Base-by-base conservation (phyloP, 148 eudicot species). In the Nyssa sinensis region DNA sequence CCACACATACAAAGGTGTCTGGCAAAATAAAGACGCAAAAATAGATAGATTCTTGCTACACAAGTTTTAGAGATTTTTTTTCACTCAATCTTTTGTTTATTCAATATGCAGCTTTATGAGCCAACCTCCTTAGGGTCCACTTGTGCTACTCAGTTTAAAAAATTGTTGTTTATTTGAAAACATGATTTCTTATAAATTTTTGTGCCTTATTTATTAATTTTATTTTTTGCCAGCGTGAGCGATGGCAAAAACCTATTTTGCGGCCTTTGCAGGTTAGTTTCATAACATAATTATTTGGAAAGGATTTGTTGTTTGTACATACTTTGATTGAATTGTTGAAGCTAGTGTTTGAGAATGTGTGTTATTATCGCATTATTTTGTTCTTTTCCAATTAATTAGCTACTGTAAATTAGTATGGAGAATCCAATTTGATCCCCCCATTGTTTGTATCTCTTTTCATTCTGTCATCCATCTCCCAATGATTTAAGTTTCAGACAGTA, bases 251-350 rank as follows among this genome's bases (percentile, higher is more conserved):
- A 82, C 98, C 98, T 79, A 72, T 90, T 70, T 87, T 94, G 76
- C 94, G 98, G 75, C 97, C 91, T 71, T 71, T 94, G 77, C 98
- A 94, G 98, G 98, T 94, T 82, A 80, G 83, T 85, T 10, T 76
- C 24, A 10, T 81, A 7, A 2, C 25, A 32, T 14, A 8, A 34
- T 11, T 28, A 24, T 33, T 70, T 62, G 44, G 28, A 44, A 16
- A 33, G 16, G 24, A 24, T 44, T 29, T 31, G 9, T 25, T 61
- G 27, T 47, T 32, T 44, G 74, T 55, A 55, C 8, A 55, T 55
- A 13, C 55, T 63, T 44, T 13, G 31, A n/a, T 75, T 12, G n/a
- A 21, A 6, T 55, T 70, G 58, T 17, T 32, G 6, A 25, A 64
- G 19, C 59, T 0, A 0, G 25, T 0, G 59, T 55, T 21, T 5